These are phyloP conservation scores for Suillus tomentosus DNA, from an alignment of 768 basidiomycete genomes.

Conservation along the genomic window DNA sequence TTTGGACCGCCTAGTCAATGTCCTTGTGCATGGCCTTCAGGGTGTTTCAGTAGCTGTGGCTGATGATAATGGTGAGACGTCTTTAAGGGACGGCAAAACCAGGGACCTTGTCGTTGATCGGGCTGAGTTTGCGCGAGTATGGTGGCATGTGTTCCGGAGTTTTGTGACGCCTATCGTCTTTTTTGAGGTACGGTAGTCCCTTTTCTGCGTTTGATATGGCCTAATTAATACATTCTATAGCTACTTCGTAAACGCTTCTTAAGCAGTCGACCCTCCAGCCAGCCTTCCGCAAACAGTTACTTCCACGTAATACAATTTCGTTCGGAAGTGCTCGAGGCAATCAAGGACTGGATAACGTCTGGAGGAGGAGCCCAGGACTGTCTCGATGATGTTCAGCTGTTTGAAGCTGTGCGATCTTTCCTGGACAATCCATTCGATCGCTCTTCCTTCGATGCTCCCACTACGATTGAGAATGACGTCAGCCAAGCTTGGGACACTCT, in stretches of 20 bases:
- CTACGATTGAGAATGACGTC: constrained; percentile 45
- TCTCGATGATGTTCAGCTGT: constrained; percentile 70
- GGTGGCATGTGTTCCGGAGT: constrained; percentile 85
- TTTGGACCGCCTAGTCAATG: constrained; percentile 68
- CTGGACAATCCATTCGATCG: constrained; percentile 58
- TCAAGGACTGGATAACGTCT: constrained; percentile 70
- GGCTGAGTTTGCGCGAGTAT: constrained; percentile 69
- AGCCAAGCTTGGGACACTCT: constrained; percentile 49
- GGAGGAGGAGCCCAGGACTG: constrained; percentile 82
- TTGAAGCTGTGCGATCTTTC: constrained; percentile 59
- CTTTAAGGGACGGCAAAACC: constrained; percentile 71
- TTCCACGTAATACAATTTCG: constrained; percentile 52
- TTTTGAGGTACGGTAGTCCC: constrained; percentile 64
- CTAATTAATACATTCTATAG: constrained; percentile 37
- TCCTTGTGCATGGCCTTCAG: constrained; percentile 76
- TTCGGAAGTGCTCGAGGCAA: constrained; percentile 62
- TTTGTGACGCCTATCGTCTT: constrained; percentile 81
- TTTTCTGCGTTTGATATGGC: neutral
- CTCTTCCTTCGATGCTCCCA: constrained; percentile 39
- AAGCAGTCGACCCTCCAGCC: constrained; percentile 45
- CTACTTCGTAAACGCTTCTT: constrained; percentile 76
- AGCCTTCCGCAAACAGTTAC: constrained; percentile 43
- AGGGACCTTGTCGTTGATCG: constrained; percentile 73
- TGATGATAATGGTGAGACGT: constrained; percentile 87
- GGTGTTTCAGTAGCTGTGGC: constrained; percentile 79